Evolutionary conservation across 352 stramenopile species (phyloP).

Genomic region (Phytopythium helicoides): DNA sequence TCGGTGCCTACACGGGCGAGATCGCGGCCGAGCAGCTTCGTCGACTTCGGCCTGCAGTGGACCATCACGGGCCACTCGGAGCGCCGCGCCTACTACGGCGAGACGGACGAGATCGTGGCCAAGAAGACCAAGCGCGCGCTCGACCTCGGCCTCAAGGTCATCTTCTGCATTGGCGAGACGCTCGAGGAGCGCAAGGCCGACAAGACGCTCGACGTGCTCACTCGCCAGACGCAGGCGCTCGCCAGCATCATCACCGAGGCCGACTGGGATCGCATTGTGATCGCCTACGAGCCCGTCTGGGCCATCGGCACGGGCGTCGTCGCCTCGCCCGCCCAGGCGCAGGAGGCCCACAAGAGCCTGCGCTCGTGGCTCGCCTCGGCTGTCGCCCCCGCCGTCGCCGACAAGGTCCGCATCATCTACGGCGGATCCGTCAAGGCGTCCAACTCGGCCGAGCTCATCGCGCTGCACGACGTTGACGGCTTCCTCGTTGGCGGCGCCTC

Average conservation of each 20-base stretch:
- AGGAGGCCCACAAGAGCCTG: conserved; percentile 84
- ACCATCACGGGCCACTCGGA: conserved; percentile 88
- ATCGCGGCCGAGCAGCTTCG: conserved; percentile 89
- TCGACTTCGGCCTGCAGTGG: conserved; percentile 59
- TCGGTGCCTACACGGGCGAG: conserved; percentile 92
- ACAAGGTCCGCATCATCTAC: conserved; percentile 80
- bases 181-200: conserved; percentile 80
- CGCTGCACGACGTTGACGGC: conserved; percentile 74
- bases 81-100: conserved; percentile 77
- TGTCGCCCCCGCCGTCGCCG: conserved; percentile 53
- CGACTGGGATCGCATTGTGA: conserved; percentile 75
- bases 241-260: conserved; percentile 79
- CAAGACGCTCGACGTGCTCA: conserved; percentile 89
- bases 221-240: conserved; percentile 91
- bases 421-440: conserved; percentile 84
- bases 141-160: conserved; percentile 83
- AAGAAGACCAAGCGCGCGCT: conserved; percentile 86
- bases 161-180: conserved; percentile 96
- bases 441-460: conserved; percentile 85
- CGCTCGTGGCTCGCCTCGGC: conserved; percentile 57
- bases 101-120: conserved; percentile 90
- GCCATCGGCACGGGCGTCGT: conserved; percentile 94
- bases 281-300: conserved; percentile 96
- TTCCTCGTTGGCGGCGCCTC: conserved; percentile 91
- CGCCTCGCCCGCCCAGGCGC: conserved; percentile 91